Evolutionary conservation across 2,329 filamentous ascomycete species (phyloP), one percentile per base, ranked within the genome.

Genomic region (Didymellaceae sp.): DNA sequence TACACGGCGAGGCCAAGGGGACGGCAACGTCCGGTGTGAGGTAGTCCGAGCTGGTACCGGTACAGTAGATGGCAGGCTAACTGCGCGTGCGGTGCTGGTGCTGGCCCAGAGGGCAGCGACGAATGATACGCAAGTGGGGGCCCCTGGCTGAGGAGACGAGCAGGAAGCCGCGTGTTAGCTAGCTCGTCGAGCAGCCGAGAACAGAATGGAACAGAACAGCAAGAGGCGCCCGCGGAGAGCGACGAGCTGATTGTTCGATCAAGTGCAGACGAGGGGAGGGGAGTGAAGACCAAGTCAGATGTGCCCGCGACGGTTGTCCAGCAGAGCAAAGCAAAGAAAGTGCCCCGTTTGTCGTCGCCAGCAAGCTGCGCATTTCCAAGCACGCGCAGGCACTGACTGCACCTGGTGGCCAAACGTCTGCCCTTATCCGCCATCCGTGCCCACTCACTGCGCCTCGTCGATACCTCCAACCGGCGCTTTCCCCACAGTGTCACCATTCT

Each of bases 51-150:
- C 28, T 14, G 17, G 32, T 21, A 18, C 34, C 8, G 25, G 22
- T n/a, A 24, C 13, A 24, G 34, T 14, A 25, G 38, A 41, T 35
- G 41, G 30, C 47, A 39, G 55, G 44, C 37, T 28, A 26, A 49
- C 39, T 46, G 42, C 48, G 57, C 46, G 48, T 54, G 61, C 58
- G 56, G 56, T 59, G 54, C 45, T 22, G 37, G 32, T 11, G 18
- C 18, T 7, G 45, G 18, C 31, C 45, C 52, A 43, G 40, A 54
- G 35, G 40, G 51, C 54, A 58, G 59, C 62, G 57, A 58, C 62
- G 61, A 67, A 65, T 59, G 44, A 61, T 6, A 31, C 35, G 42
- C 45, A 54, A 55, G 54, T 52, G 53, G 48, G 33, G 46, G 40
- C 25, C 11, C n/a, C 26, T 33, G 59, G 46, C 55, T 42, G 24